These are phyloP conservation scores for Schwanniomyces pseudopolymorphus DNA, from an alignment of 805 yeast genomes.

Conservation along the genomic window DNA sequence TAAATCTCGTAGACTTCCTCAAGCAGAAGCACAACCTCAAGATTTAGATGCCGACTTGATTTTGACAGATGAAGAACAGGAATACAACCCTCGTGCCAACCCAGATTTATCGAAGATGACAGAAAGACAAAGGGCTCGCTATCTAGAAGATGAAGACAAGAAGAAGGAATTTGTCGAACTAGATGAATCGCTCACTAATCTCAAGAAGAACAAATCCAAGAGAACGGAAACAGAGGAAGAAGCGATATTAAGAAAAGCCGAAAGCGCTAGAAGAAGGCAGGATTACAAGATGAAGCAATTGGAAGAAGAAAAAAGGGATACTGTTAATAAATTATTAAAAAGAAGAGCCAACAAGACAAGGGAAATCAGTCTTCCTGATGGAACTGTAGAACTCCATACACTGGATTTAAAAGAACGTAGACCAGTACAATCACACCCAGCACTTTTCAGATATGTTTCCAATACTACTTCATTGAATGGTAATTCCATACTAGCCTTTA, in stretches of 20 bases:
- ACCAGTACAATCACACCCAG: conserved; percentile 46
- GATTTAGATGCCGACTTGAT: conserved; percentile 35
- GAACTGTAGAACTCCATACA: conserved; percentile 15
- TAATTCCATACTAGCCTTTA: conserved; percentile 11
- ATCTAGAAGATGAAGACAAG: conserved; percentile 13
- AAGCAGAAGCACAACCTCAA: conserved; percentile 21
- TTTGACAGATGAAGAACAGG: conserved; percentile 43
- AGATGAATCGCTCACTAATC: conserved; percentile 20
- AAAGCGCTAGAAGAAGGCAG: conserved; percentile 83
- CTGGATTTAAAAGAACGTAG: conserved; percentile 36
- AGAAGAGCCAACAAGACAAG: conserved; percentile 77
- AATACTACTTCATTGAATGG: conserved; percentile 12
- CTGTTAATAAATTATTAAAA: conserved; percentile 80
- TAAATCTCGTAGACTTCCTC: conserved; percentile 10
- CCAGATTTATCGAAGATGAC: conserved; percentile 52
- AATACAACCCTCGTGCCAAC: conserved; percentile 40
- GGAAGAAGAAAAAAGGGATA: conserved; percentile 92
- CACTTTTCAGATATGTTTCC: conserved; percentile 22
- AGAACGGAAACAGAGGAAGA: conserved; percentile 79
- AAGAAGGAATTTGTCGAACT: conserved; percentile 26
- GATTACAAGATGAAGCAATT: conserved; percentile 77
- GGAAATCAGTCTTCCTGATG: conserved; percentile 34
- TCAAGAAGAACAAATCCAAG: conserved; percentile 46
- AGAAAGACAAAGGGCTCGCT: conserved; percentile 54
- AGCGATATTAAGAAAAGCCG: conserved; percentile 76